These are phyloP conservation scores for Posidonia oceanica DNA, from an alignment of 116 monocot species.

Conservation along the genomic window DNA sequence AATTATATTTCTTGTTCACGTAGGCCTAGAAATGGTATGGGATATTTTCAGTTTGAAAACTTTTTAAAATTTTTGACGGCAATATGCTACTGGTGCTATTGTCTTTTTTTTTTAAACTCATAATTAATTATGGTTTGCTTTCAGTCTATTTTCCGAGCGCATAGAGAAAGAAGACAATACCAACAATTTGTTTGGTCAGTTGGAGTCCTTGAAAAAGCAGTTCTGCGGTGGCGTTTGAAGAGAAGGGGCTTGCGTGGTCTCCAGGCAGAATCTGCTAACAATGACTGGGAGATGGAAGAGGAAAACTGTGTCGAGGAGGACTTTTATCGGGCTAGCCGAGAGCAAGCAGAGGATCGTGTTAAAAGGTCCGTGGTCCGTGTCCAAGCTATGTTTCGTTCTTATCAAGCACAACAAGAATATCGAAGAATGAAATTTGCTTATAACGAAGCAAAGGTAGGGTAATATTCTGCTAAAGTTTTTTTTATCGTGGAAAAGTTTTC, in stretches of 20 bases:
- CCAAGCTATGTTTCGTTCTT: slow-evolving; percentile 92
- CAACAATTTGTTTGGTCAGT: slow-evolving; percentile 86
- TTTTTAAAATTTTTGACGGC: neutral
- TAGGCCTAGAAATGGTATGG: neutral
- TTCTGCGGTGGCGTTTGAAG: slow-evolving; percentile 87
- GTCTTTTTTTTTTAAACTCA: neutral
- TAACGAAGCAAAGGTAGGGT: slow-evolving; percentile 56
- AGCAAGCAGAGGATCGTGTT: slow-evolving; percentile 87
- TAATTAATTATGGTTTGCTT: neutral
- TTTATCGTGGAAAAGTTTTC: neutral
- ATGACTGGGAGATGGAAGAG: slow-evolving; percentile 18
- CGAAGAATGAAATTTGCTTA: slow-evolving; percentile 64
- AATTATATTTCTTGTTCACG: neutral
- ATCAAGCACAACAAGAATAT: slow-evolving; percentile 86
- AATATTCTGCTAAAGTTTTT: neutral
- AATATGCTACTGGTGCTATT: neutral
- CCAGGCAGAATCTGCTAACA: slow-evolving; percentile 25
- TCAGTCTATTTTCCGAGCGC: slow-evolving; percentile 77
- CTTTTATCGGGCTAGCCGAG: slow-evolving; percentile 56
- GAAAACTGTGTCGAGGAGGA: slow-evolving; percentile 66
- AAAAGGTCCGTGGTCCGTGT: slow-evolving; percentile 77
- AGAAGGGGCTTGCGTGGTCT: slow-evolving; percentile 83
- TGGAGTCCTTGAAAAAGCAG: slow-evolving; percentile 88
- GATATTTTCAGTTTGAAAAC: neutral
- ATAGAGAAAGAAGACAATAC: slow-evolving; percentile 64